A percentile compares a stretch with the other conserved stretches of the same genome.
These are phyloP conservation scores for Talaromyces ruber DNA, from an alignment of 495 filamentous ascomycete genomes.

Conservation along the genomic window DNA sequence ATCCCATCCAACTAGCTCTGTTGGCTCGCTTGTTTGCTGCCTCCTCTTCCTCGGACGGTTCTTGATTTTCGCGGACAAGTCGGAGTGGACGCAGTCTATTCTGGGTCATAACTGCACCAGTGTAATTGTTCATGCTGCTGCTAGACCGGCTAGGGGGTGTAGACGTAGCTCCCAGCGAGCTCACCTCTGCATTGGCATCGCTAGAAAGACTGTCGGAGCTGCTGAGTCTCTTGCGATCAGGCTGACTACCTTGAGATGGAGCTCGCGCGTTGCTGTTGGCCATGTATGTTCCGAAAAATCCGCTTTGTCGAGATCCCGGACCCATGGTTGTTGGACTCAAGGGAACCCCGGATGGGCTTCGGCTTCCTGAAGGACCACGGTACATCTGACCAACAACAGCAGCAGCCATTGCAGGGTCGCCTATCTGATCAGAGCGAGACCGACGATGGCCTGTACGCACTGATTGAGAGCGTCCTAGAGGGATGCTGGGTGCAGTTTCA, in stretches of 20 bases:
- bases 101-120: conserved; percentile 54
- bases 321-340: conserved; percentile 43
- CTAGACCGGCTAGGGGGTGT: conserved; percentile 48
- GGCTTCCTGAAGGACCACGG: conserved; percentile 44
- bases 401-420: conserved; percentile 45
- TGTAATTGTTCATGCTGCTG: conserved; percentile 45
- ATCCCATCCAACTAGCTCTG: conserved; percentile 53
- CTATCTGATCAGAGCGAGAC: conserved; percentile 63
- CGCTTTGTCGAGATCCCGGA: conserved; percentile 33
- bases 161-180: conserved; percentile 40
- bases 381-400: conserved; percentile 80
- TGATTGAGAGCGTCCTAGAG: conserved; percentile 58
- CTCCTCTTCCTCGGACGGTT: conserved; percentile 38
- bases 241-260: conserved; percentile 37
- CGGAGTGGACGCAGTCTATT: conserved; percentile 78
- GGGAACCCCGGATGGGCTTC: conserved; percentile 48
- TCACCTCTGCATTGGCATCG: conserved; percentile 46
- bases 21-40: conserved; percentile 51
- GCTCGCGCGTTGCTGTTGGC: conserved; percentile 41
- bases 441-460: conserved; percentile 50
- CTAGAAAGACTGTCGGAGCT: conserved; percentile 52
- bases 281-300: conserved; percentile 33
- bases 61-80: conserved; percentile 66
- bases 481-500: conserved; percentile 76
- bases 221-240: conserved; percentile 35